A percentile compares a stretch with the other conserved stretches of the same genome.
These are phyloP conservation scores for Exophiala sp. DNA, from an alignment of 2,329 filamentous ascomycete species.

Conservation along the genomic window DNA sequence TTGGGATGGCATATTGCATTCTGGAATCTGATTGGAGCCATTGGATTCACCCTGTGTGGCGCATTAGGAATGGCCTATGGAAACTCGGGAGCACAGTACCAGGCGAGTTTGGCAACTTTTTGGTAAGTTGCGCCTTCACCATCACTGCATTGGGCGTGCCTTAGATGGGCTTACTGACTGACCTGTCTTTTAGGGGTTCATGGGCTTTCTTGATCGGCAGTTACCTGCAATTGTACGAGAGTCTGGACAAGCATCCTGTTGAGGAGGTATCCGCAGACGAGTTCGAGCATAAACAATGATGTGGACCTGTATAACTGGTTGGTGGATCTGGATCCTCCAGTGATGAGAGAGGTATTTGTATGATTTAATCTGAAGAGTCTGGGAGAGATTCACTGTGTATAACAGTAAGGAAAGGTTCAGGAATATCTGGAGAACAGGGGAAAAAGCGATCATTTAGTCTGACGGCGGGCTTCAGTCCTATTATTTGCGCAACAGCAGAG, in stretches of 20 bases:
- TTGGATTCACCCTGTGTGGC: slow-evolving; percentile 60
- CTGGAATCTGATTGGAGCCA: slow-evolving; percentile 59
- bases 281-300: background rate
- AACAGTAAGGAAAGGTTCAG: too few relatives aligned
- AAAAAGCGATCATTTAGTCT: too few relatives aligned
- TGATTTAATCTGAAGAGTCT: too few relatives aligned
- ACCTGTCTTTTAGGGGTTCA: slow-evolving; percentile 29
- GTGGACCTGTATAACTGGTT: too few relatives aligned
- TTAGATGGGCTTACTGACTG: background rate
- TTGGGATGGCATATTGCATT: slow-evolving; percentile 63
- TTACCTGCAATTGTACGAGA: slow-evolving; percentile 47
- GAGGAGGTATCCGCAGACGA: slow-evolving; percentile 27
- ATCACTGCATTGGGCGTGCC: background rate
- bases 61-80: slow-evolving; percentile 47
- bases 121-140: slow-evolving; percentile 33
- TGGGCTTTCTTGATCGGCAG: slow-evolving; percentile 44
- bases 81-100: slow-evolving; percentile 41
- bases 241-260: slow-evolving; percentile 45
- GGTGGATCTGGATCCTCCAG: too few relatives aligned
- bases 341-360: too few relatives aligned
- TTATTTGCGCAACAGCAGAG: too few relatives aligned
- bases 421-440: too few relatives aligned
- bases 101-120: slow-evolving; percentile 44
- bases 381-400: too few relatives aligned
- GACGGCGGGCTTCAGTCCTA: too few relatives aligned